phyloP scores from a whole-genome alignment of 768 basidiomycete genomes.

The Boletus coccyginus region DNA sequence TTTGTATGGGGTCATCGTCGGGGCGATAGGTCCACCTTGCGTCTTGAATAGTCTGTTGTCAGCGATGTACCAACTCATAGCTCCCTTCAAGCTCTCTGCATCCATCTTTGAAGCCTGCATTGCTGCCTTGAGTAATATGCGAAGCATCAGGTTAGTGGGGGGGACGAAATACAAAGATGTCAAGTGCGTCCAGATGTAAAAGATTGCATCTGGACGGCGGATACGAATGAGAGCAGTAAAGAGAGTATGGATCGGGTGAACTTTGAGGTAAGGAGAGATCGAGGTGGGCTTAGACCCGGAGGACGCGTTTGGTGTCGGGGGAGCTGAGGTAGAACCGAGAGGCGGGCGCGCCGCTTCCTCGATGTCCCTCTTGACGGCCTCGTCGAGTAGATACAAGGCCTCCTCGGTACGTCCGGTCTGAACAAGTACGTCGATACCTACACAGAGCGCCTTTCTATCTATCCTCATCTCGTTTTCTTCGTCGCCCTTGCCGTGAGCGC shows the following conservation, averaged over 20 bases:
- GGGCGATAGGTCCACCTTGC: conserved; percentile 13
- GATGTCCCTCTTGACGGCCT: conserved; percentile 29
- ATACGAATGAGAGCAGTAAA: conserved; percentile 47
- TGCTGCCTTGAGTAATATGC: conserved; percentile 59
- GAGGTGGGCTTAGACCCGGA: not conserved
- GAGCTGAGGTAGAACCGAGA: too few species aligned
- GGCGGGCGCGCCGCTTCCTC: not conserved
- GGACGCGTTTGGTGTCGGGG: not conserved
- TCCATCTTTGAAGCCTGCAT: conserved; percentile 51
- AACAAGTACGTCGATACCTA: conserved; percentile 50
- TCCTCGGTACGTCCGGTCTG: conserved; percentile 40
- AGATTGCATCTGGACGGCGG: conserved; percentile 60
- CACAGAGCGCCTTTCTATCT: conserved; percentile 47
- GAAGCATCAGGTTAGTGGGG: conserved; percentile 56
- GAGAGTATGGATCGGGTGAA: conserved; percentile 41
- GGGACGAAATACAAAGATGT: conserved; percentile 52
- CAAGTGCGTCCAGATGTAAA: conserved; percentile 69
- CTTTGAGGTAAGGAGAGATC: conserved; percentile 16
- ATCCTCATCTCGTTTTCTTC: conserved; percentile 24
- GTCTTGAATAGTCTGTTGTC: conserved; percentile 19
- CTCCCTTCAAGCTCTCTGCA: conserved; percentile 47
- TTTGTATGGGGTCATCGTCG: not conserved
- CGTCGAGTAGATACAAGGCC: conserved; percentile 52
- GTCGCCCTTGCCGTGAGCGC: not conserved
- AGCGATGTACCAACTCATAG: conserved; percentile 36